phyloP scores from a whole-genome alignment of 352 stramenopile species.

The Globisporangium parvum region DNA sequence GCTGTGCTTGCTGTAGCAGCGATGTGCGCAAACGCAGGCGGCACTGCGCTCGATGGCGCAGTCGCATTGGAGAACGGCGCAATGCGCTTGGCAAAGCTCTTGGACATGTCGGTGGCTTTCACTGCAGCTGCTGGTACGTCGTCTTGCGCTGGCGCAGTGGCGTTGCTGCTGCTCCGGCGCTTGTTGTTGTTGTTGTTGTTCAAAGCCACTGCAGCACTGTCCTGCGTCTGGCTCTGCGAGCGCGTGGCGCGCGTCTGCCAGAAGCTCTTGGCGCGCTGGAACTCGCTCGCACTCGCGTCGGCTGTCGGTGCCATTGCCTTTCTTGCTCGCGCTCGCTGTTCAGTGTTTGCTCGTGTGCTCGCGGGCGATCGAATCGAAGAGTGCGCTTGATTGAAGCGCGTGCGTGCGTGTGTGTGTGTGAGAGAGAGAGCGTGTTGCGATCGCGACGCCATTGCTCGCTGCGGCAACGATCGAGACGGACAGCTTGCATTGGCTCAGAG shows the following conservation, averaged over 20 bases:
- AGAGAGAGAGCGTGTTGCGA: background rate
- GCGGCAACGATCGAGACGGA: background rate
- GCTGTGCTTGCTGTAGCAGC: background rate
- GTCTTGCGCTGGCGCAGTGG: background rate
- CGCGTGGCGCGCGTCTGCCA: constrained; percentile 55
- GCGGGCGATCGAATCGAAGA: constrained; percentile 2
- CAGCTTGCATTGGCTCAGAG: no score
- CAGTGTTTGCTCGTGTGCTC: background rate
- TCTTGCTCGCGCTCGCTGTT: background rate
- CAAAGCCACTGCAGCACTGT: no score
- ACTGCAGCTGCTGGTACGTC: constrained; percentile 5
- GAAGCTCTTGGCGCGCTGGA: constrained; percentile 52
- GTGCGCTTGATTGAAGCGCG: background rate
- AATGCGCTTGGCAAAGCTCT: constrained; percentile 15
- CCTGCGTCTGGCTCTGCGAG: constrained; percentile 18
- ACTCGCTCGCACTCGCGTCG: constrained; percentile 21
- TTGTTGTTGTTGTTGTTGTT: background rate
- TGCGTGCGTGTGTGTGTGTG: no score
- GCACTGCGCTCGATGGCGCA: background rate
- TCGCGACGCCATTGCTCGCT: no score
- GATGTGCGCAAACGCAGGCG: background rate
- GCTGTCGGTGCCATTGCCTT: background rate
- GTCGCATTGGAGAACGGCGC: constrained; percentile 8
- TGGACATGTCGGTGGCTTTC: background rate
- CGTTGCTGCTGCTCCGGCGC: constrained; percentile 1